Percentiles rank a stretch among this genome's conserved stretches.
Evolutionary conservation across 2,329 filamentous ascomycete genomes (phyloP).

Genomic region (Stagonosporopsis tanaceti): DNA sequence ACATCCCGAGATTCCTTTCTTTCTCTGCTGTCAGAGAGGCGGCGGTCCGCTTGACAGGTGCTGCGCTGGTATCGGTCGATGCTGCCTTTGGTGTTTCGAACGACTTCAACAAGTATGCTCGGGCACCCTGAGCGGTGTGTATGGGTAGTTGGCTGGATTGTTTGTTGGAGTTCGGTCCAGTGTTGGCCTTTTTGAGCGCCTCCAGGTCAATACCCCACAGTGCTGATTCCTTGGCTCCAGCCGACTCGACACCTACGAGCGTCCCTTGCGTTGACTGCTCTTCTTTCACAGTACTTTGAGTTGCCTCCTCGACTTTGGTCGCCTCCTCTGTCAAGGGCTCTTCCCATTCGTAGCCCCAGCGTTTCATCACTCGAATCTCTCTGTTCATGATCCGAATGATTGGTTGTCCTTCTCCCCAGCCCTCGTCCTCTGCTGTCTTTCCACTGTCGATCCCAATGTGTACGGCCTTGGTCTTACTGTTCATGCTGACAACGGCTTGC

Average conservation of each 20-base stretch:
- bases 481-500: slow-evolving; percentile 83
- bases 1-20: slow-evolving; percentile 71
- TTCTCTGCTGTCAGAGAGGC: slow-evolving; percentile 66
- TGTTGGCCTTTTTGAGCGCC: slow-evolving; percentile 59
- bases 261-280: slow-evolving; percentile 21
- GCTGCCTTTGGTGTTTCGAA: slow-evolving; percentile 61
- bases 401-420: slow-evolving; percentile 79
- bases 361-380: slow-evolving; percentile 76
- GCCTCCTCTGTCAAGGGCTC: slow-evolving; percentile 7
- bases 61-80: slow-evolving; percentile 19
- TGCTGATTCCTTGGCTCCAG: slow-evolving; percentile 53
- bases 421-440: slow-evolving; percentile 71
- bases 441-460: slow-evolving; percentile 75
- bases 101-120: slow-evolving; percentile 64
- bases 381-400: slow-evolving; percentile 75
- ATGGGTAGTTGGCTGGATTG: slow-evolving; percentile 68
- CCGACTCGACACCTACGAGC: slow-evolving; percentile 1
- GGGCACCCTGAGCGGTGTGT: slow-evolving; percentile 74
- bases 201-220: slow-evolving; percentile 68
- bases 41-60: slow-evolving; percentile 55
- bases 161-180: slow-evolving; percentile 27
- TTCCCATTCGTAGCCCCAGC: slow-evolving; percentile 70
- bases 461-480: slow-evolving; percentile 78
- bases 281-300: slow-evolving; percentile 7
- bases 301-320: slow-evolving; percentile 2